These are phyloP conservation scores for Entomortierella lignicola DNA, from an alignment of 192 early-diverging fungal genomes.

Conservation along the genomic window DNA sequence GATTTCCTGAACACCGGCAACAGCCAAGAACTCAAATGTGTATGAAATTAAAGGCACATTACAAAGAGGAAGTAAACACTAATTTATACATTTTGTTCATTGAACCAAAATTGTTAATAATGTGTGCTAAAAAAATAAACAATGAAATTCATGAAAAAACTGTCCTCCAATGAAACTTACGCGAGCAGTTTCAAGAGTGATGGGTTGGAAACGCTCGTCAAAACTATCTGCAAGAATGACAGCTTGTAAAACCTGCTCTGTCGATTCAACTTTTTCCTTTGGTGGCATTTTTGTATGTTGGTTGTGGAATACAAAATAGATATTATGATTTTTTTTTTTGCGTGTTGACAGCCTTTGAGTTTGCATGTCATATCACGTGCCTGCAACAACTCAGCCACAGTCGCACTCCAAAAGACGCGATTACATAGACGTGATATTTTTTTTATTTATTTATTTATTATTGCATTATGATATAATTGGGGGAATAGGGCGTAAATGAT, in stretches of 20 bases:
- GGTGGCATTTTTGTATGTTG: conserved; percentile 27
- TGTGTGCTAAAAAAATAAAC: too few relatives aligned
- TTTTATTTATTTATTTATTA: conserved; percentile 8
- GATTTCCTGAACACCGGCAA: conserved; percentile 87
- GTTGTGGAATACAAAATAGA: neutral
- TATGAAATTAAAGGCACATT: conserved; percentile 98
- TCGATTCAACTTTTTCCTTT: conserved; percentile 53
- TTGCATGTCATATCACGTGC: neutral
- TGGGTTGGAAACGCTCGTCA: conserved; percentile 88
- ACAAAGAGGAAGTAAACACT: conserved; percentile 93
- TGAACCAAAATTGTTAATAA: too few relatives aligned
- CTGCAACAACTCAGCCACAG: neutral
- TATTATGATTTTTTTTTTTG: neutral
- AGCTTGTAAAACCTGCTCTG: conserved; percentile 83
- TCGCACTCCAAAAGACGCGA: too few relatives aligned
- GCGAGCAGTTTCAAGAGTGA: conserved; percentile 84
- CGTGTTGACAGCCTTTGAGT: neutral
- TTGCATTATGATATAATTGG: neutral
- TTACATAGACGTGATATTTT: neutral
- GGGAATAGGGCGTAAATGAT: too few relatives aligned
- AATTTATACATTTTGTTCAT: neutral
- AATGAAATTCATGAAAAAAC: neutral
- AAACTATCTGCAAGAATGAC: conserved; percentile 94
- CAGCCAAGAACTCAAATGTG: conserved; percentile 92
- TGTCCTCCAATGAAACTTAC: conserved; percentile 55